These are phyloP conservation scores for Lentinula novae-zelandiae DNA, from an alignment of 1,284 basidiomycete genomes.

Conservation along the genomic window DNA sequence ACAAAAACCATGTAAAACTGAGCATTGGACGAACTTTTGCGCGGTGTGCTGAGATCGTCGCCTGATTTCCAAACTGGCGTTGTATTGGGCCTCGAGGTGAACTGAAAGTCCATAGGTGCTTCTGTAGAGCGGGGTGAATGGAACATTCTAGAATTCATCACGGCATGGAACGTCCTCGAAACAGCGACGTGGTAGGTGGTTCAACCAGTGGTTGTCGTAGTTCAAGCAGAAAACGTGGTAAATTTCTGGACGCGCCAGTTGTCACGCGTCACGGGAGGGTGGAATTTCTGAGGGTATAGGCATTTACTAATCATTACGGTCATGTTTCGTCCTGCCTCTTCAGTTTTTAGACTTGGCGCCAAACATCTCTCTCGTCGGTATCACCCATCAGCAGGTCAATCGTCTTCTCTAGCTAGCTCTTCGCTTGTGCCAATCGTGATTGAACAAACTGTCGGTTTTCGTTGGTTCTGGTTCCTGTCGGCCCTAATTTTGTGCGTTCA, in stretches of 20 bases:
- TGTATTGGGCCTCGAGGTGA: conserved; percentile 47
- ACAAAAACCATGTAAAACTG: background rate
- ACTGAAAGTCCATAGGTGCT: conserved; percentile 80
- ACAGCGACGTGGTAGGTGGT: background rate
- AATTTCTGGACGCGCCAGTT: conserved; percentile 9
- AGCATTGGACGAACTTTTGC: conserved; percentile 54
- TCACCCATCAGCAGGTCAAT: conserved; percentile 39
- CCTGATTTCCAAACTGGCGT: conserved; percentile 13
- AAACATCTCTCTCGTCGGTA: conserved; percentile 30
- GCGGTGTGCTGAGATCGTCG: conserved; percentile 43
- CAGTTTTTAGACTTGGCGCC: conserved; percentile 17
- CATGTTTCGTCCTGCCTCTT: conserved; percentile 1
- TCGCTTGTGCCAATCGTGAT: conserved; percentile 88
- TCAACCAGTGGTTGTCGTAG: background rate
- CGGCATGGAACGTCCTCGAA: background rate
- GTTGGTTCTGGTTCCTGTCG: conserved; percentile 1
- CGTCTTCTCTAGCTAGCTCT: conserved; percentile 39
- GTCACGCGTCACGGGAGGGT: conserved; percentile 14
- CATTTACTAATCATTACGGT: background rate
- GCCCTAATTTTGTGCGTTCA: too few species aligned
- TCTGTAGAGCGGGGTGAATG: conserved; percentile 54
- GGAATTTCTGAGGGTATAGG: background rate
- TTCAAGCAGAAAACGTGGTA: background rate
- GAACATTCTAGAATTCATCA: conserved; percentile 29
- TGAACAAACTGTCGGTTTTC: conserved; percentile 77